Evolutionary conservation across 495 filamentous ascomycete genomes (phyloP).

Genomic region (Hypoxylon fragiforme): DNA sequence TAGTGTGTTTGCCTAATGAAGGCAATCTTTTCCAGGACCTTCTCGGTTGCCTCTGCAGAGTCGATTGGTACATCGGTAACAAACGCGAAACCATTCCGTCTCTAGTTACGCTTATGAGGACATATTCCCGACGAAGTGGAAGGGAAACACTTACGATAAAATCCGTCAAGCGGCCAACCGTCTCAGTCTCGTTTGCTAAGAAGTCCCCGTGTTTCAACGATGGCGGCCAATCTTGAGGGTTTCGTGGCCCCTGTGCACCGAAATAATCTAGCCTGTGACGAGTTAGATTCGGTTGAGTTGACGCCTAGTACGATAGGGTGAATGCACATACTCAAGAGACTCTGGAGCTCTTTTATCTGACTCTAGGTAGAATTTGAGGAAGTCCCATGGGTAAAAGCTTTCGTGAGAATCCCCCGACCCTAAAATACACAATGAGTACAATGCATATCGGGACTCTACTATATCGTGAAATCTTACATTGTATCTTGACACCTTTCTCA

Average conservation of each 20-base stretch:
- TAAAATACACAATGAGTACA: constrained; percentile 33
- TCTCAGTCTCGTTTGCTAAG: constrained; percentile 57
- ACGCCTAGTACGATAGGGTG: not conserved
- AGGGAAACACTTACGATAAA: constrained; percentile 34
- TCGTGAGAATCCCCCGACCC: constrained; percentile 61
- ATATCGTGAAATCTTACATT: constrained; percentile 42
- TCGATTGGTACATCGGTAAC: constrained; percentile 65
- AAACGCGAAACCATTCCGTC: constrained; percentile 68
- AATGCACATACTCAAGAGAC: constrained; percentile 24
- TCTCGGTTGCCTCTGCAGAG: constrained; percentile 67
- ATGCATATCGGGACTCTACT: not conserved
- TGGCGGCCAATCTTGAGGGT: constrained; percentile 17
- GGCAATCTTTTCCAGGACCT: constrained; percentile 74
- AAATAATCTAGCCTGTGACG: constrained; percentile 25
- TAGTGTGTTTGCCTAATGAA: constrained; percentile 89
- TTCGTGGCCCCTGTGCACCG: constrained; percentile 17
- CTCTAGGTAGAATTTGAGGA: constrained; percentile 52
- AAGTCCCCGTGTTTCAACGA: constrained; percentile 45
- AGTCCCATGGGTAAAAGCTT: constrained; percentile 57
- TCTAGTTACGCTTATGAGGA: constrained; percentile 37
- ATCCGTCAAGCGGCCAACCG: constrained; percentile 58
- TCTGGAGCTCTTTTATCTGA: constrained; percentile 38
- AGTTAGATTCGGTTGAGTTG: not conserved
- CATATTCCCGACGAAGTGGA: constrained; percentile 1
- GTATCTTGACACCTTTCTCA: constrained; percentile 43